phyloP scores from a whole-genome alignment of 148 eudicot genomes.

The Agrostemma githago region DNA sequence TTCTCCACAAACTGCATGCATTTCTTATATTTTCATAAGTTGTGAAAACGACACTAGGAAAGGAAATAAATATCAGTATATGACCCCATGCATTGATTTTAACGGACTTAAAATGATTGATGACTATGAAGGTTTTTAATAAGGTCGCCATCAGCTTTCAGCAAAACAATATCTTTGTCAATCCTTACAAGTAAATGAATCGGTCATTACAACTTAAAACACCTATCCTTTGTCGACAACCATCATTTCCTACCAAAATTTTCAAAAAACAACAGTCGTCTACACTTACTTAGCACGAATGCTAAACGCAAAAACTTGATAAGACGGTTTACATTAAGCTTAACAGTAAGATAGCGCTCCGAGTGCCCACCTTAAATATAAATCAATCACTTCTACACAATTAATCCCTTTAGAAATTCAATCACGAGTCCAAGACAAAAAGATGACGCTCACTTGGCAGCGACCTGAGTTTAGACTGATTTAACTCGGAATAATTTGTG shows the following conservation, averaged over 20 bases:
- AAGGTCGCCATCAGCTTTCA: slow-evolving; percentile 10
- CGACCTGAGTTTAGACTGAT: too few species aligned
- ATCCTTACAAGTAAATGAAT: neutral
- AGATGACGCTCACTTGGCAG: too few species aligned
- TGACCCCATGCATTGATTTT: neutral
- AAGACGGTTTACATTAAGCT: neutral
- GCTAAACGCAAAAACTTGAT: neutral
- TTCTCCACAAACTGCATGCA: neutral
- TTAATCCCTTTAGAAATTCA: too few species aligned
- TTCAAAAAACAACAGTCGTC: slow-evolving; percentile 1
- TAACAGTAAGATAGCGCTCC: too few species aligned
- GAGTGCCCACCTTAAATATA: too few species aligned
- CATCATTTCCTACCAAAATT: slow-evolving; percentile 2
- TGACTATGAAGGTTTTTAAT: neutral
- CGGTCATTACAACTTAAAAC: slow-evolving; percentile 1
- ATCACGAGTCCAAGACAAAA: too few species aligned
- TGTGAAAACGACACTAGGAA: neutral
- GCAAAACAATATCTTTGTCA: slow-evolving; percentile 3
- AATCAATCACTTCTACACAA: too few species aligned
- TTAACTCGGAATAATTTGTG: too few species aligned
- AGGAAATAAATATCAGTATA: neutral
- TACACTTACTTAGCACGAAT: neutral
- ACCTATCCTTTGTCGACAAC: slow-evolving; percentile 9
- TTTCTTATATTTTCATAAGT: neutral
- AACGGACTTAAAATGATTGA: slow-evolving; percentile 1